Conservation (phyloP, 257 asterid species). For the Haberlea rhodopensis region DNA sequence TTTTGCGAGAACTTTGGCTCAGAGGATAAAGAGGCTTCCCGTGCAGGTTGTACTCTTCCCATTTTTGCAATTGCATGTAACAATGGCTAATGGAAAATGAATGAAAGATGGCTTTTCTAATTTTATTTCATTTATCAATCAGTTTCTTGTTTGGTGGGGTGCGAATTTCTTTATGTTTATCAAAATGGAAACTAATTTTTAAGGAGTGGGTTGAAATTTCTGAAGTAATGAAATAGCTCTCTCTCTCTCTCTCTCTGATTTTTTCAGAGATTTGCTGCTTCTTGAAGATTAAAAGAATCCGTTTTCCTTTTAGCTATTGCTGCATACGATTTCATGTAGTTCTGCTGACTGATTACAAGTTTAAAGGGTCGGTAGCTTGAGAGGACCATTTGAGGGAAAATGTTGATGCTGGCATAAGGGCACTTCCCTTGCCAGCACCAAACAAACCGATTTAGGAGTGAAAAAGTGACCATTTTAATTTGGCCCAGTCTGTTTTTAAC, state of each 20-base stretch:
- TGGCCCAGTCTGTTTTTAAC: not conserved
- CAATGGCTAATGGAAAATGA: not conserved
- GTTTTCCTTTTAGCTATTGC: not conserved
- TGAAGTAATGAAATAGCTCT: not conserved
- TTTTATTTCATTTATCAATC: not conserved
- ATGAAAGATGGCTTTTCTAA: not conserved
- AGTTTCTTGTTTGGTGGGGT: not conserved
- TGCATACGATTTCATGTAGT: not conserved
- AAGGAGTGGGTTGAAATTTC: constrained; percentile 1
- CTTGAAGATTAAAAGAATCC: not conserved
- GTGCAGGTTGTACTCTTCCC: constrained; percentile 42
- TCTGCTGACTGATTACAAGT: not conserved
- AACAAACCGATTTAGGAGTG: too few relatives aligned
- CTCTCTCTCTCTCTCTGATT: not conserved
- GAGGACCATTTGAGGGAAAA: too few relatives aligned
- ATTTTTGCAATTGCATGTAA: not conserved
- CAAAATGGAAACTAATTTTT: not conserved
- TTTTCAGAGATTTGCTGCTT: not conserved
- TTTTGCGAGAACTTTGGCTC: constrained; percentile 61
- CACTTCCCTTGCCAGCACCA: too few relatives aligned
- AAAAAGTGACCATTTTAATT: not conserved
- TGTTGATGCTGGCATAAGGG: too few relatives aligned
- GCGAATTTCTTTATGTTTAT: not conserved
- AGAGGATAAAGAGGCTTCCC: constrained; percentile 66
- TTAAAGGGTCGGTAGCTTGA: not conserved